Base-by-base conservation (phyloP, 2,329 filamentous ascomycete species). In the Lecanicillium sp. region DNA sequence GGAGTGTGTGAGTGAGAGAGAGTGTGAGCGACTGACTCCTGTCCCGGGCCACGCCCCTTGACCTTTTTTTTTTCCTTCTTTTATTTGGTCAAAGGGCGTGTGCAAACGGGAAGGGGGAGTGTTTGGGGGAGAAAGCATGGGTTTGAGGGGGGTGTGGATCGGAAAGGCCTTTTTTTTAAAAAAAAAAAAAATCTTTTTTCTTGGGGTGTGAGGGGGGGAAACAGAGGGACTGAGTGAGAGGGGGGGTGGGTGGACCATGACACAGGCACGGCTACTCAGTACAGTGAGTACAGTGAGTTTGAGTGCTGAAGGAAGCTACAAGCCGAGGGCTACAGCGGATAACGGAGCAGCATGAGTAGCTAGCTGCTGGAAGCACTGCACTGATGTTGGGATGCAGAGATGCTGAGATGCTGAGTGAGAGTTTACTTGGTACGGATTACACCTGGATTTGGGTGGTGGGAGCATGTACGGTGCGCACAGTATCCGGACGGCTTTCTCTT, bases 21-120 rank as follows among this genome's bases (percentile, higher is more conserved):
- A 29, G 26, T 7, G 26, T 30, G 35, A 46, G 24, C 35, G 36
- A 46, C 44, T 46, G 44, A 46, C 44, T 46, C 44, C 43, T 45
- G 43, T 45, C 43, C 33, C 43, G 43, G 43, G n/a, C n/a, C n/a
- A 45, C 43, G 15, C 43, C 43, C 39, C 43, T 35, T 38, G n/a
- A n/a, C n/a, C n/a, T 36, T 29, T 15, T 30, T 32, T 10, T 32
- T 23, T 9, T 4, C 21, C 9, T 10, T 12, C 21, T 29, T 29
- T 44, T 32, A 23, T 27, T 5, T 17, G 42, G 33, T 27, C 30
- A 37, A 36, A 44, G 12, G 33, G 42, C 20, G 33, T 27, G 42
- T 12, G 17, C 42, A 44, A 36, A 44, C 30, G 26, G 42, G 42
- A 44, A 36, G 37, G 4, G 12, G 42, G 39, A 23, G 32, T 9